Base-by-base conservation (phyloP, 148 eudicot species). In the Fagopyrum homotropicum region DNA sequence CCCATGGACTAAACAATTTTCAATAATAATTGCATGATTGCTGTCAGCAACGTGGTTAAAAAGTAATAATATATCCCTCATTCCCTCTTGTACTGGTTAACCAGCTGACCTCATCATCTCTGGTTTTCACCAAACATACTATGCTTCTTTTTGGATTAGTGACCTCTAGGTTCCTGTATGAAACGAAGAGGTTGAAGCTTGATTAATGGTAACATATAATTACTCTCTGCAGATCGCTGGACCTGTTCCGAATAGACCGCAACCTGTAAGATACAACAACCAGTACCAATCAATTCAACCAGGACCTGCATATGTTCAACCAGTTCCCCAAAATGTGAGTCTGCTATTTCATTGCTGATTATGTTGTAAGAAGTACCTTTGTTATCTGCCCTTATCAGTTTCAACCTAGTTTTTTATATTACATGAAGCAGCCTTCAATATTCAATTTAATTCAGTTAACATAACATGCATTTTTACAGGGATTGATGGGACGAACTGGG, bases 271-370 rank as follows among this genome's bases (percentile, higher is more conserved):
- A 76, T 88, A 86, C 68, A 81, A 80, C 78, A 76, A 83, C 72
- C 96, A 85, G 56, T 90, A 82, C 83, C 92, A 90, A 79, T 75
- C 84, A 68, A 63, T 84, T 82, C 91, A 90, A 80, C 79, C 94
- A 19, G 83, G 82, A 46, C 82, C 90, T 50, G 52, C 91, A 19
- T 92, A 81, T 76, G 64, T 84, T 72, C 87, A 86, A 73, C 82
- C 84, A 48, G 86, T 76, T 77, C 82, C 89, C 51, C 98, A 90
- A 79, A 88, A 84, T 86, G 99, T 90, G 80, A 77, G 89, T 77
- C 47, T 59, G 15, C 46, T 64, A 19, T 45, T 63, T 15, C 44
- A 63, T 29, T 6, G 26, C 16, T 15, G 4, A 55, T 55, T 16
- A 29, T 29, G 44, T 63, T 8, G 4, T 9, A 29, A 22, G 61